These are phyloP conservation scores for Penicillium sp. DNA, from an alignment of 2,329 filamentous ascomycete genomes.

Conservation along the genomic window DNA sequence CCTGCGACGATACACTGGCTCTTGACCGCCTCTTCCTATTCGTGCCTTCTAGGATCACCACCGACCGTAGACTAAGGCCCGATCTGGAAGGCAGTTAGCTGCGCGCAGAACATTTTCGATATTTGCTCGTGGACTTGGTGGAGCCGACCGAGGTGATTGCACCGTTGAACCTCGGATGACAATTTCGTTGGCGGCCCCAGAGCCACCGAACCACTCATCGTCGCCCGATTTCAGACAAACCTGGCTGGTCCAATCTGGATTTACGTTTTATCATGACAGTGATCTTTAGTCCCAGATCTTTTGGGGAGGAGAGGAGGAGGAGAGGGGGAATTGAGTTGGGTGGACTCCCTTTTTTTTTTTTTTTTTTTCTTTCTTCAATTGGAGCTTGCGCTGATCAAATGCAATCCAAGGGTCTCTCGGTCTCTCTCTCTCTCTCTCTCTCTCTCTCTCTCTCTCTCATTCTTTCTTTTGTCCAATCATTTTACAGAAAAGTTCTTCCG, in stretches of 20 bases:
- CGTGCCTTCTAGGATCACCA: not conserved
- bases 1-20: not conserved
- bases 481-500: too few relatives aligned
- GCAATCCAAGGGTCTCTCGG: too few relatives aligned
- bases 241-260: not conserved
- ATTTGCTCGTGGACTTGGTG: slow-evolving; percentile 8
- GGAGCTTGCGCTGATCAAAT: too few relatives aligned
- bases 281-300: too few relatives aligned
- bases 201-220: slow-evolving; percentile 1
- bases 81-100: slow-evolving; percentile 10
- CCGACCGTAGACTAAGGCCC: slow-evolving; percentile 6
- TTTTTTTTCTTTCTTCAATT: too few relatives aligned
- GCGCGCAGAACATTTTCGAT: slow-evolving; percentile 5
- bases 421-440: too few relatives aligned
- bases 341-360: too few relatives aligned
- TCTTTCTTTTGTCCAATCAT: too few relatives aligned
- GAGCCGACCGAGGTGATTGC: slow-evolving; percentile 9
- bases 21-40: slow-evolving; percentile 14
- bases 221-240: slow-evolving; percentile 7
- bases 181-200: not conserved
- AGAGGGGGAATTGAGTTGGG: too few relatives aligned
- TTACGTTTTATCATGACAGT: slow-evolving; percentile 3
- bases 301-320: too few relatives aligned
- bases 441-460: too few relatives aligned
- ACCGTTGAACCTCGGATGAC: slow-evolving; percentile 9